A percentile compares a stretch with the other conserved stretches of the same genome.
Evolutionary conservation across 345 rosid species (phyloP).

Genomic region (Sonneratia caseolaris): DNA sequence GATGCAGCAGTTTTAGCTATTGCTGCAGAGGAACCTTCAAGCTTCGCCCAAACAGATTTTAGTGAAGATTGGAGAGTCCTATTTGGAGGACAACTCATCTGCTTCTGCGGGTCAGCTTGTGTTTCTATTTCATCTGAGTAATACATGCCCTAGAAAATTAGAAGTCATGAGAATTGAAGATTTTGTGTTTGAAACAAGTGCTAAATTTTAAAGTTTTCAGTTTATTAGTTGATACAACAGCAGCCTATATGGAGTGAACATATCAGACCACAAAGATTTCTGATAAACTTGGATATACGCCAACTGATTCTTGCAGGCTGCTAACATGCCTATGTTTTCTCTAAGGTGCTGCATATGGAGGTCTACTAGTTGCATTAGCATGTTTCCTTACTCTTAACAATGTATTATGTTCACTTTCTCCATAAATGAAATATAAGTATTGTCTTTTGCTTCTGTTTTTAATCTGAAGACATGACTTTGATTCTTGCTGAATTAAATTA

Average conservation of each 20-base stretch:
- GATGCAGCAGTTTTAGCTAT: slow-evolving; percentile 28
- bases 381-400: neutral
- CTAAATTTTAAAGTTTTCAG: neutral
- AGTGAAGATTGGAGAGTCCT: slow-evolving; percentile 30
- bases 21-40: slow-evolving; percentile 21
- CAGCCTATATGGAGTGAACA: neutral
- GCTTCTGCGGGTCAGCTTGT: slow-evolving; percentile 46
- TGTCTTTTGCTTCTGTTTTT: neutral
- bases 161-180: neutral
- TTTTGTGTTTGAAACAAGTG: neutral
- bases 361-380: neutral
- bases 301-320: neutral
- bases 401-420: neutral
- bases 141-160: neutral
- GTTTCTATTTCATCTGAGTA: slow-evolving; percentile 1
- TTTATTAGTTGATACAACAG: neutral
- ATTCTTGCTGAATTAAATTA: slow-evolving; percentile 22
- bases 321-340: neutral
- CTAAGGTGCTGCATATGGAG: neutral
- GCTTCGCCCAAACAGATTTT: slow-evolving; percentile 12
- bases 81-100: slow-evolving; percentile 33
- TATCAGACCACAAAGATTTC: neutral
- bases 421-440: neutral
- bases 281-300: neutral
- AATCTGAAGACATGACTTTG: slow-evolving; percentile 9